Evolutionary conservation across 805 yeast genomes (phyloP).

Genomic region (Grigorovia humatica): DNA sequence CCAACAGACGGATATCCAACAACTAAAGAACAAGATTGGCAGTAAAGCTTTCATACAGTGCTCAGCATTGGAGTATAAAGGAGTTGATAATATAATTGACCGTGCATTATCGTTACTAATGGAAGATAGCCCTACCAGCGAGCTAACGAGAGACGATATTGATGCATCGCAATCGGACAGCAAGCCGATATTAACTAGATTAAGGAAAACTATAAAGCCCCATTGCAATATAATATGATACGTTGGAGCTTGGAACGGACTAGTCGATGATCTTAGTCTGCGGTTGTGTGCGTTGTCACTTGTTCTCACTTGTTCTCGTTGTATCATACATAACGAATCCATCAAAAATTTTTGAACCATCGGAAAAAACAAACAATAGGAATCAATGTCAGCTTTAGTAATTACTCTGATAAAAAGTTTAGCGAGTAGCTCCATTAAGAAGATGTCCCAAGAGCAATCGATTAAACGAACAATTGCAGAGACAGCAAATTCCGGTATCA

Average conservation of each 20-base stretch:
- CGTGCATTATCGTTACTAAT: background rate
- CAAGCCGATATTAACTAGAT: background rate
- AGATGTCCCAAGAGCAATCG: background rate
- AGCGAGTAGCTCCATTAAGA: background rate
- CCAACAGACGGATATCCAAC: slow-evolving; percentile 40
- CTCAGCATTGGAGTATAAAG: background rate
- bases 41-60: background rate
- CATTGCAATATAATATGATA: background rate
- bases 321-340: background rate
- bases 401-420: background rate
- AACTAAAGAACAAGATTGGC: slow-evolving; percentile 40
- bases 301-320: background rate
- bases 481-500: background rate
- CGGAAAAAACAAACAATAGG: background rate
- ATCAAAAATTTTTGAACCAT: background rate
- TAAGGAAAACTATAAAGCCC: background rate
- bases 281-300: too few relatives aligned
- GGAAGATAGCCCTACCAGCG: background rate
- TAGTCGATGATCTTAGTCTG: too few relatives aligned
- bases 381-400: background rate
- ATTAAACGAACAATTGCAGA: slow-evolving; percentile 2
- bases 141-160: too few relatives aligned
- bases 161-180: background rate
- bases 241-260: too few relatives aligned
- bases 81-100: background rate